A percentile compares a stretch with the other conserved stretches of the same genome.
Evolutionary conservation across 2,329 filamentous ascomycete genomes (phyloP).

Genomic region (Chaetothyriales sp.): DNA sequence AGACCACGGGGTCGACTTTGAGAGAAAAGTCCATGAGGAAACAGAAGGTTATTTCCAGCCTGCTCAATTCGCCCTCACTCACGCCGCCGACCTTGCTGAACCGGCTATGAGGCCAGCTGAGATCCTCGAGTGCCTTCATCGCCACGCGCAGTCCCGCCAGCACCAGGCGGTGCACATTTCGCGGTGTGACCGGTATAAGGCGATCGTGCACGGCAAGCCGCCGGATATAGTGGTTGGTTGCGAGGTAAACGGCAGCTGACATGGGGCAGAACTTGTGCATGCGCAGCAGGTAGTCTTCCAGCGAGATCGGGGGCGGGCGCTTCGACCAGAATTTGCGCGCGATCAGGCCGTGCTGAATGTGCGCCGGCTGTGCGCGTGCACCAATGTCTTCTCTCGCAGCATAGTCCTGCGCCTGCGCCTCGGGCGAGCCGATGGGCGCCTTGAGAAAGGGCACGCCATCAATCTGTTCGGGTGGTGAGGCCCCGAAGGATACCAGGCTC

Average conservation of each 20-base stretch:
- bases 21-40: slow-evolving; percentile 76
- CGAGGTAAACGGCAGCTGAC: slow-evolving; percentile 84
- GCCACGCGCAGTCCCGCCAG: slow-evolving; percentile 74
- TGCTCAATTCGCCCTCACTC: slow-evolving; percentile 61
- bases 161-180: slow-evolving; percentile 74
- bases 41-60: slow-evolving; percentile 78
- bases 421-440: slow-evolving; percentile 33
- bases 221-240: slow-evolving; percentile 75
- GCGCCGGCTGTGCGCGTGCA: slow-evolving; percentile 56
- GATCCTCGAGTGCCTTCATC: slow-evolving; percentile 89
- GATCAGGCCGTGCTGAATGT: slow-evolving; percentile 69
- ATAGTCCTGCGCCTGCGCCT: slow-evolving; percentile 33
- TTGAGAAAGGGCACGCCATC: slow-evolving; percentile 21
- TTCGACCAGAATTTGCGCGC: slow-evolving; percentile 90
- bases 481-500: slow-evolving; percentile 5
- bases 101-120: slow-evolving; percentile 69
- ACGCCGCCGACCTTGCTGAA: slow-evolving; percentile 83
- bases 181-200: slow-evolving; percentile 62
- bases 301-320: slow-evolving; percentile 62
- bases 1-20: slow-evolving; percentile 43
- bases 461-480: slow-evolving; percentile 23
- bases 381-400: slow-evolving; percentile 29
- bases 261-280: slow-evolving; percentile 86
- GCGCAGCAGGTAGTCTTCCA: slow-evolving; percentile 71
- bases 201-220: slow-evolving; percentile 62